These are phyloP conservation scores for Debaryomyces udenii DNA, from an alignment of 1,139 yeast species.

Conservation along the genomic window DNA sequence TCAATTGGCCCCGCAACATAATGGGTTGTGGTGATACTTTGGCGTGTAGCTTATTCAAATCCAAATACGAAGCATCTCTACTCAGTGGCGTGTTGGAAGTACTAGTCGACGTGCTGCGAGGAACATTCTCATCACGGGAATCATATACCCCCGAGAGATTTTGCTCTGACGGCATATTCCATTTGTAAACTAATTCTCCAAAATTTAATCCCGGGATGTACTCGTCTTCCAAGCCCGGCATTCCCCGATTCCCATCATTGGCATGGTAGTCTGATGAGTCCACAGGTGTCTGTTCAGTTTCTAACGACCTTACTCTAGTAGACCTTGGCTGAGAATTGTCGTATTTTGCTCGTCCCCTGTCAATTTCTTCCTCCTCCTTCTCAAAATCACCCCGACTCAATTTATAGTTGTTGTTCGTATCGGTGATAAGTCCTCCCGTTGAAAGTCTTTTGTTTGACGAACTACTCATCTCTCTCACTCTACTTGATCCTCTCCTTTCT, in stretches of 20 bases:
- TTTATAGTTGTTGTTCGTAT: constrained; percentile 54
- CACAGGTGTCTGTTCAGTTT: constrained; percentile 1
- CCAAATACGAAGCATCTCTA: constrained; percentile 42
- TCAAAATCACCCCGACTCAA: background rate
- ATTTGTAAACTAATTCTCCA: constrained; percentile 42
- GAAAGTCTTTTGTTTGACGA: constrained; percentile 8
- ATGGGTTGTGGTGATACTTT: constrained; percentile 53
- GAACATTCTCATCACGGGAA: constrained; percentile 13
- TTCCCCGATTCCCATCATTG: constrained; percentile 15
- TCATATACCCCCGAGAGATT: constrained; percentile 16
- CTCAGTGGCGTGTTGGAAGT: constrained; percentile 28
- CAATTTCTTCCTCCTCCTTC: constrained; percentile 30
- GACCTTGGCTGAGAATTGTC: constrained; percentile 46
- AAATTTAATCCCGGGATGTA: constrained; percentile 69
- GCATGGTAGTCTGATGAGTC: constrained; percentile 24
- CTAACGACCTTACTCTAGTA: constrained; percentile 8
- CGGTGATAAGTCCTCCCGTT: constrained; percentile 29
- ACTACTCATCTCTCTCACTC: constrained; percentile 9
- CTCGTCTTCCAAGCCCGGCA: constrained; percentile 65
- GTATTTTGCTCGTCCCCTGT: constrained; percentile 52
- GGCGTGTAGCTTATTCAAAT: constrained; percentile 49
- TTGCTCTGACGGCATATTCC: constrained; percentile 34
- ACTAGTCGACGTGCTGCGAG: constrained; percentile 19
- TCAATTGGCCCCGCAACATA: constrained; percentile 14
- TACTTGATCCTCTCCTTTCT: background rate